Conservation (phyloP, 1,139 yeast species). For the Candida smagusa region DNA sequence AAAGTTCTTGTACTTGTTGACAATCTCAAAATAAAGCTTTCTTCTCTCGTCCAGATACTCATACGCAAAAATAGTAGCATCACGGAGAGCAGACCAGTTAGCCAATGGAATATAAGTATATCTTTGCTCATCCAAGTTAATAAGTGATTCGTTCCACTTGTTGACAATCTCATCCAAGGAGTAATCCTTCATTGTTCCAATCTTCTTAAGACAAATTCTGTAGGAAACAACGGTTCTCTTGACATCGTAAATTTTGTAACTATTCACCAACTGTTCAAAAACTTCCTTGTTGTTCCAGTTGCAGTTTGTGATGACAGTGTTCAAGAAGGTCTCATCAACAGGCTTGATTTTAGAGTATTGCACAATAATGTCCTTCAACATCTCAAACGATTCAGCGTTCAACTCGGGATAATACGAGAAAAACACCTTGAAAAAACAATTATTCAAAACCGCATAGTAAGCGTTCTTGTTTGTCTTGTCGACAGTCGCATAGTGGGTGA, state of each 20-base stretch:
- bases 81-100: constrained; percentile 85
- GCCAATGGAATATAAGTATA: constrained; percentile 70
- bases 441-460: constrained; percentile 66
- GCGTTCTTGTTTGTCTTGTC: constrained; percentile 41
- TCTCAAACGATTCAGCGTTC: constrained; percentile 53
- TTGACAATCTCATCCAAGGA: constrained; percentile 52
- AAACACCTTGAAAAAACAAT: constrained; percentile 64
- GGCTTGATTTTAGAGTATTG: constrained; percentile 55
- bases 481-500: constrained; percentile 46
- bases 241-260: constrained; percentile 58
- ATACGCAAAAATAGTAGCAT: constrained; percentile 59
- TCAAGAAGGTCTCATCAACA: constrained; percentile 74
- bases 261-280: constrained; percentile 59
- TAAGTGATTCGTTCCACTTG: constrained; percentile 60
- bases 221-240: constrained; percentile 67
- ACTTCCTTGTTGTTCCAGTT: constrained; percentile 68
- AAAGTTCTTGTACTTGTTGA: constrained; percentile 47
- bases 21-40: constrained; percentile 55
- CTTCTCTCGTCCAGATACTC: constrained; percentile 42
- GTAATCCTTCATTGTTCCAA: constrained; percentile 58
- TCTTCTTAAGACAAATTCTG: constrained; percentile 73
- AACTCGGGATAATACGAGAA: constrained; percentile 57
- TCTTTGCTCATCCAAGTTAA: constrained; percentile 51
- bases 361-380: constrained; percentile 56
- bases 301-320: constrained; percentile 69